Evolutionary conservation across 1,284 basidiomycete species (phyloP), one percentile per base, ranked within the genome.

Genomic region (Boletus semigastroideus): DNA sequence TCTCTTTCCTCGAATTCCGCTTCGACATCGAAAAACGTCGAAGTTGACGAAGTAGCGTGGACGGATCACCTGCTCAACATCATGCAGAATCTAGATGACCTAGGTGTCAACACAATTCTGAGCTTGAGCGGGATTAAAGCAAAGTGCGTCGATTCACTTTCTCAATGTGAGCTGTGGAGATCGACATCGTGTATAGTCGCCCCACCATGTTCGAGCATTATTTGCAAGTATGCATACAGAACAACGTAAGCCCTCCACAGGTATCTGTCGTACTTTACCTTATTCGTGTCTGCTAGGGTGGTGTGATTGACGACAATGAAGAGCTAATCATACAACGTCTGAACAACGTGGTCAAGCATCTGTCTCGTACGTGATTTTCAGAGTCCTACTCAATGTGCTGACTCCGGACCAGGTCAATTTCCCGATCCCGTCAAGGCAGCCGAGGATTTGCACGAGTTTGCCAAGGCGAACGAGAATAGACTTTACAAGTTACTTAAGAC

Each of bases 401-500:
- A 54, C 51, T 52, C 28, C 42, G 17, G 30, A 17, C 17, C 54
- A 86, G 84, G 59, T 16, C 70, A 69, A 44, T 90, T 86, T 59
- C 77, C 83, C 4, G 94, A 98, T 48, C 75, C 82, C 1, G 77
- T 82, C 38, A 91, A 91, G 64, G 88, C 85, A 0, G 72, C 76
- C 3, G 89, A 90, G 51, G 94, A 98, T 63, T 72, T 99, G 20
- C 76, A 84, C 19, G 70, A 82, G 0, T 98, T 99, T 61, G 94
- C 94, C 2, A 88, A 89, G 54, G 72, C 87, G 36, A 98, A 98
- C 68, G 94, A 98, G 62, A 78, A 79, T 19, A 80, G 92, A 45
- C 74, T 96, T 11, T 97, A 94, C 74, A 93, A 90, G 68, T 75
- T 95, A 5, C 74, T 96, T 40, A 87, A 84, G 64, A 86, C 81